Evolutionary conservation across 2,329 filamentous ascomycete genomes (phyloP).

Genomic region (Gnomoniopsis smithogilvyi): DNA sequence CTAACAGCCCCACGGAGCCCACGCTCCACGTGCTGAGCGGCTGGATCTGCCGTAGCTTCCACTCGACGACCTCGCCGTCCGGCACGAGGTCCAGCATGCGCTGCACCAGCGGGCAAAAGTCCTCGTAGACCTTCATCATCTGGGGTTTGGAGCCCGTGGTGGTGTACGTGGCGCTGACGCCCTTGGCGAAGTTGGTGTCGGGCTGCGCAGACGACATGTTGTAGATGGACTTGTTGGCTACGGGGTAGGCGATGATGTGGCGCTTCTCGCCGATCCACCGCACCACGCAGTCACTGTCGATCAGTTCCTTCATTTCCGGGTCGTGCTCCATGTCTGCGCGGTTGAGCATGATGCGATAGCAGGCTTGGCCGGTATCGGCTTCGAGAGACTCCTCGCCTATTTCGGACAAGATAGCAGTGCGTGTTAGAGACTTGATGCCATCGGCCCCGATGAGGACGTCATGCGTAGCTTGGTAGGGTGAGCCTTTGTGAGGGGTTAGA

Average conservation of each 20-base stretch:
- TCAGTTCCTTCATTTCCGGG: conserved; percentile 62
- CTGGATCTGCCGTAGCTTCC: conserved; percentile 58
- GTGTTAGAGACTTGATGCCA: conserved; percentile 51
- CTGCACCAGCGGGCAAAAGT: conserved; percentile 58
- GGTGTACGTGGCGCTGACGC: conserved; percentile 59
- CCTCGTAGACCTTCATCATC: conserved; percentile 59
- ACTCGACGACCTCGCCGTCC: conserved; percentile 62
- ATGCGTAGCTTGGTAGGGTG: conserved; percentile 50
- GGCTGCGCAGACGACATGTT: conserved; percentile 63
- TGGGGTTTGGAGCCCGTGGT: conserved; percentile 57
- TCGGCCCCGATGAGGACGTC: conserved; percentile 53
- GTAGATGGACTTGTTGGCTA: conserved; percentile 63
- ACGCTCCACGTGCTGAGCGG: conserved; percentile 56
- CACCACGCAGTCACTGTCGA: conserved; percentile 65
- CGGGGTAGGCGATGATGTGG: conserved; percentile 77
- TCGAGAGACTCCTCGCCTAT: conserved; percentile 52
- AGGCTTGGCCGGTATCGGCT: conserved; percentile 70
- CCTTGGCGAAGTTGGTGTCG: conserved; percentile 56
- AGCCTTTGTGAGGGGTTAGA: conserved; percentile 53
- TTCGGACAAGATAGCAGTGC: conserved; percentile 51
- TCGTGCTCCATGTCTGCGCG: conserved; percentile 63
- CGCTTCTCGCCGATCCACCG: conserved; percentile 74
- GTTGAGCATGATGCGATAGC: conserved; percentile 75
- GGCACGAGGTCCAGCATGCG: conserved; percentile 59
- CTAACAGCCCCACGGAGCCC: conserved; percentile 54